Evolutionary conservation across 2,329 filamentous ascomycete genomes (phyloP).

Genomic region (Fusarium sambucinum): DNA sequence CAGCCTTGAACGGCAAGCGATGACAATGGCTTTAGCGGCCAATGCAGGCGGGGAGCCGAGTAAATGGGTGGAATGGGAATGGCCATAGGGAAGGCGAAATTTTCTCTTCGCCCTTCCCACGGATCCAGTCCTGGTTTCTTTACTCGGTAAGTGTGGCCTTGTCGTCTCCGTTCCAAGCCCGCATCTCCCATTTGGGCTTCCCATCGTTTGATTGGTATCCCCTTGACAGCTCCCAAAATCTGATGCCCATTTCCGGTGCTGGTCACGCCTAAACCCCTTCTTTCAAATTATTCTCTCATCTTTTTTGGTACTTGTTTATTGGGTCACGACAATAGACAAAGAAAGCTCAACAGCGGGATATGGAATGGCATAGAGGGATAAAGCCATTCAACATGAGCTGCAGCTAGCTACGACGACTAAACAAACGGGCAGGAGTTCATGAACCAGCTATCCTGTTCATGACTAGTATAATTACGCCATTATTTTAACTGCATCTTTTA

Average conservation of each 20-base stretch:
- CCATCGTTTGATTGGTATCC: constrained; percentile 2
- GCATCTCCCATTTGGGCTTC: constrained; percentile 1
- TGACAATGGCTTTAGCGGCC: constrained; percentile 13
- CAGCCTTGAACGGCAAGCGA: constrained; percentile 17
- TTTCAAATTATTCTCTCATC: constrained; percentile 3
- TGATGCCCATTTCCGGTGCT: constrained; percentile 5
- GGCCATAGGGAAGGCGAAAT: constrained; percentile 29
- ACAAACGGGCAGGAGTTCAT: constrained; percentile 18
- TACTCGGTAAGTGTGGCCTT: constrained; percentile 28
- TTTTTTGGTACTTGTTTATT: constrained; percentile 25
- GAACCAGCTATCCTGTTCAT: constrained; percentile 20
- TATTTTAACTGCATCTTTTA: constrained; percentile 18
- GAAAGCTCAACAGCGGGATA: constrained; percentile 43
- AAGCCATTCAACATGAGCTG: constrained; percentile 55
- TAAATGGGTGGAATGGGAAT: constrained; percentile 23
- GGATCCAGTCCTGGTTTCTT: constrained; percentile 26
- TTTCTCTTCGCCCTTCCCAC: constrained; percentile 12
- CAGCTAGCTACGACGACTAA: constrained; percentile 34
- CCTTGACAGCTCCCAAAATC: constrained; percentile 1
- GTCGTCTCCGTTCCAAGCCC: constrained; percentile 20
- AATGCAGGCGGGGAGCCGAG: constrained; percentile 19
- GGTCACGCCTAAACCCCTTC: constrained; percentile 2
- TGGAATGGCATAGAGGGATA: constrained; percentile 43
- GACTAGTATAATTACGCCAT: constrained; percentile 25
- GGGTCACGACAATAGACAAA: constrained; percentile 38